Evolutionary conservation across 1,284 basidiomycete species (phyloP).

Genomic region (Tremellales sp.): DNA sequence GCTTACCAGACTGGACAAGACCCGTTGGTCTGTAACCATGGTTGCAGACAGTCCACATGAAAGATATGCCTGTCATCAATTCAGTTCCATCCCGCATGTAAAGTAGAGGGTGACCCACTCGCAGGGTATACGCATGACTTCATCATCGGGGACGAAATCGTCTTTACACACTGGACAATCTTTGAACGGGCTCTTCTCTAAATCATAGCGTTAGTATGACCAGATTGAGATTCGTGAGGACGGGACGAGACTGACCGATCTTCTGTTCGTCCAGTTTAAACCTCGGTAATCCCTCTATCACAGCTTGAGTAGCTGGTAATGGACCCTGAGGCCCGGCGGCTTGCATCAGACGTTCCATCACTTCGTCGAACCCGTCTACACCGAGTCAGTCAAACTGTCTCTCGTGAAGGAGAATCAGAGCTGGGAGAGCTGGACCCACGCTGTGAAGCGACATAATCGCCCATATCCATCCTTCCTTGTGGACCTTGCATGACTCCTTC

Average conservation of each 20-base stretch:
- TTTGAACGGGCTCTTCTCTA: constrained; percentile 38
- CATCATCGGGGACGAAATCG: constrained; percentile 39
- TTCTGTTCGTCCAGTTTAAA: constrained; percentile 35
- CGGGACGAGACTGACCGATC: constrained; percentile 24
- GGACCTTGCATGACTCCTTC: constrained; percentile 18
- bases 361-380: constrained; percentile 40
- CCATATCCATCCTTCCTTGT: constrained; percentile 25
- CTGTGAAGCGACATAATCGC: constrained; percentile 46
- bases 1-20: constrained; percentile 47
- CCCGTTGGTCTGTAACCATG: constrained; percentile 47
- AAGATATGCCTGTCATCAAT: constrained; percentile 36
- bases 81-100: background rate
- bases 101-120: constrained; percentile 18
- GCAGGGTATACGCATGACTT: constrained; percentile 42
- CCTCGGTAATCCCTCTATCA: constrained; percentile 43
- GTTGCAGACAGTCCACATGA: constrained; percentile 44
- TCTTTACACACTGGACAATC: constrained; percentile 48
- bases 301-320: constrained; percentile 38
- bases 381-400: background rate
- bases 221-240: background rate
- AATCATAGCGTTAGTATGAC: background rate
- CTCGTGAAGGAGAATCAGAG: background rate
- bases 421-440: no score
- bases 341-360: constrained; percentile 46
- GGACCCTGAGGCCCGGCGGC: constrained; percentile 46